Evolutionary conservation across 129 eudicot genomes (phyloP), one percentile per base, ranked within the genome.

Genomic region (Centella asiatica): DNA sequence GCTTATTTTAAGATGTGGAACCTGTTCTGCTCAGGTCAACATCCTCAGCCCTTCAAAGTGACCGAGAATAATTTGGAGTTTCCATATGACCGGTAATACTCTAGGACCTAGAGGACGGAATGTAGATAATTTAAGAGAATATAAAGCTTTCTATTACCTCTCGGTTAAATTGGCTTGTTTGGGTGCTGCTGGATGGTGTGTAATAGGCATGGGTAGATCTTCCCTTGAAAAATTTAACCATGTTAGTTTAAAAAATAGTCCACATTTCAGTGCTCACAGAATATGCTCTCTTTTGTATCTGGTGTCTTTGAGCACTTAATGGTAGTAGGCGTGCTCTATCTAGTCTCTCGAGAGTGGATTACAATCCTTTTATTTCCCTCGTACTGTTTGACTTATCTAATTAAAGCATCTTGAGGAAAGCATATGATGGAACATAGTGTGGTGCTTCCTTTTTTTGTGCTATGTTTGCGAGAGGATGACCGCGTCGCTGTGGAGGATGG

Each of bases 1-100:
- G 69, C 90, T 24, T 92, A 81, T 67, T 87, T 77, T 46, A 87
- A 80, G 83, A 92, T 92, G 99, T 92, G 99, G 99, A 87, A 87
- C 69, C 67, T 92, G 42, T 77, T 84, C 66, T 92, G 99, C 75
- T 74, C 86, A 0, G 95, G 95, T 26, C 86, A 87, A 34, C 90
- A 80, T 25, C 96, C 99, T 47, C 83, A 78, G 47, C 96, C 79
- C 64, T 87, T 92, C 57, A 92, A 84, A 73, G 96, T 92, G 71
- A 47, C 71, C 0, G 99, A 92, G 85, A 87, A 82, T 24, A 85
- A 87, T 60, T 52, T 59, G 0, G 95, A 92, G 66, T 87, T 74
- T 67, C 99, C 99, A 0, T 92, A 62, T 78, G 92, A 87, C 60
- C 70, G 78, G 44, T 92, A 86, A 77, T 5, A 27, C 7, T 1